These are phyloP conservation scores for Penicillium sp. DNA, from an alignment of 2,329 filamentous ascomycete genomes.

Conservation along the genomic window DNA sequence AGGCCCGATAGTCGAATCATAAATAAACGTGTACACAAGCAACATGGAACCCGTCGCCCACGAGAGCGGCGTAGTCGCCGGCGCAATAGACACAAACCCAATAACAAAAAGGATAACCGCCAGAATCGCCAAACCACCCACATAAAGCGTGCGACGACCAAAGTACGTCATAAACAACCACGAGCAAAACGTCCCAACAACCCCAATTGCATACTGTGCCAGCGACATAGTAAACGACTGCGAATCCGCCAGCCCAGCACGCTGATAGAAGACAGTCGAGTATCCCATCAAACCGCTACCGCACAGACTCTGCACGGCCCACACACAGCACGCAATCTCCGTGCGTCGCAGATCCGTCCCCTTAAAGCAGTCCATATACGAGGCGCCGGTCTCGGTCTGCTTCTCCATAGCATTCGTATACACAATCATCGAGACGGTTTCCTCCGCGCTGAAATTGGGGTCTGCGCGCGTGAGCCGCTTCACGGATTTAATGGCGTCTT, in stretches of 20 bases:
- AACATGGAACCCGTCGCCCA: slow-evolving; percentile 48
- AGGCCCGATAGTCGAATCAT: slow-evolving; percentile 54
- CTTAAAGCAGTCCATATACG: slow-evolving; percentile 31
- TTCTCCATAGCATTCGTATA: slow-evolving; percentile 37
- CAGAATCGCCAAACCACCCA: slow-evolving; percentile 27
- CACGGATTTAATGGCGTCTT: slow-evolving; percentile 36
- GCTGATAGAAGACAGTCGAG: slow-evolving; percentile 36
- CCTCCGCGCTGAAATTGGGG: slow-evolving; percentile 27
- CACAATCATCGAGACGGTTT: slow-evolving; percentile 38
- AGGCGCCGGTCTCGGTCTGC: slow-evolving; percentile 14
- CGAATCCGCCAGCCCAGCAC: slow-evolving; percentile 34
- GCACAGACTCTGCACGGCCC: slow-evolving; percentile 34
- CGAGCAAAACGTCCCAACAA: slow-evolving; percentile 50
- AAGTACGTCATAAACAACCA: slow-evolving; percentile 44
- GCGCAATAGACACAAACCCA: slow-evolving; percentile 20
- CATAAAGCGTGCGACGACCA: slow-evolving; percentile 42
- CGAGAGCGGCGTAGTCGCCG: slow-evolving; percentile 25
- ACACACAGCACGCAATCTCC: slow-evolving; percentile 40
- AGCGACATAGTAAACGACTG: slow-evolving; percentile 39
- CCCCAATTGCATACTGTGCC: slow-evolving; percentile 61
- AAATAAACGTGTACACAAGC: slow-evolving; percentile 53
- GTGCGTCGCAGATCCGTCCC: slow-evolving; percentile 38
- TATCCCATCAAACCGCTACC: slow-evolving; percentile 33
- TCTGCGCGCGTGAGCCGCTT: slow-evolving; percentile 25
- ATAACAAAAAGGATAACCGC: slow-evolving; percentile 14